A percentile compares a stretch with the other conserved stretches of the same genome.
These are phyloP conservation scores for Saprolegnia diclina DNA, from an alignment of 352 stramenopile species.

Conservation along the genomic window DNA sequence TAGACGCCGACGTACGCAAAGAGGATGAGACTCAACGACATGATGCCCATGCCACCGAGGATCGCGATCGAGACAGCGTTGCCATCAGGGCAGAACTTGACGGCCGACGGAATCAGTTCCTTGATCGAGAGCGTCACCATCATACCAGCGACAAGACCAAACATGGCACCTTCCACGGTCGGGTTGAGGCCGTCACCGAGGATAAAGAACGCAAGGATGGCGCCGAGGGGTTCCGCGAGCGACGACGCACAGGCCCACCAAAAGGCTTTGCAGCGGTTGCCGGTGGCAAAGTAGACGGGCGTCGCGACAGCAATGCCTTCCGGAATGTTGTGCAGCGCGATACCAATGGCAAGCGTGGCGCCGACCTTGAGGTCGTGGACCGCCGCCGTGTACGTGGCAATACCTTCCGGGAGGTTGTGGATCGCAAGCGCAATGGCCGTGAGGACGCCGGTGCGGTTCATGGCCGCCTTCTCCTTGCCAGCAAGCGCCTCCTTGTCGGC, in stretches of 20 bases:
- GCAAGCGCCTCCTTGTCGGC: constrained; percentile 4
- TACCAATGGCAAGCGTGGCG: constrained; percentile 88
- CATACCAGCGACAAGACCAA: constrained; percentile 91
- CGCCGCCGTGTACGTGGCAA: constrained; percentile 91
- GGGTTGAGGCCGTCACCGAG: constrained; percentile 69
- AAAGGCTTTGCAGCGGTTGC: constrained; percentile 91
- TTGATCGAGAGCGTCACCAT: constrained; percentile 90
- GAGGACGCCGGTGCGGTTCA: constrained; percentile 86
- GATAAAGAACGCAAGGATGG: constrained; percentile 81
- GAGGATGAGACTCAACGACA: constrained; percentile 81
- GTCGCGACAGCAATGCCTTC: constrained; percentile 94
- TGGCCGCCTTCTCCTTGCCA: constrained; percentile 28
- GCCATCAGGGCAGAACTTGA: constrained; percentile 81
- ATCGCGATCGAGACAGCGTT: constrained; percentile 73
- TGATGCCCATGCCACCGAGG: constrained; percentile 82
- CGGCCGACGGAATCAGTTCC: constrained; percentile 89
- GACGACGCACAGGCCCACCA: constrained; percentile 87
- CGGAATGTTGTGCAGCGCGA: constrained; percentile 96
- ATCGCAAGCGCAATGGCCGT: constrained; percentile 90
- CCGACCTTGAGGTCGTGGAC: constrained; percentile 88
- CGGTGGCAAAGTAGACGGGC: constrained; percentile 96
- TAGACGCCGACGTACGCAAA: constrained; percentile 67
- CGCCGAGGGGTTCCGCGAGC: constrained; percentile 88
- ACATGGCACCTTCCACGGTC: constrained; percentile 79
- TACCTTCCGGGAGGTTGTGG: constrained; percentile 94